Evolutionary conservation across 208 protist species (phyloP), one percentile per base, ranked within the genome.

Genomic region (Acanthamoeba royreba): DNA sequence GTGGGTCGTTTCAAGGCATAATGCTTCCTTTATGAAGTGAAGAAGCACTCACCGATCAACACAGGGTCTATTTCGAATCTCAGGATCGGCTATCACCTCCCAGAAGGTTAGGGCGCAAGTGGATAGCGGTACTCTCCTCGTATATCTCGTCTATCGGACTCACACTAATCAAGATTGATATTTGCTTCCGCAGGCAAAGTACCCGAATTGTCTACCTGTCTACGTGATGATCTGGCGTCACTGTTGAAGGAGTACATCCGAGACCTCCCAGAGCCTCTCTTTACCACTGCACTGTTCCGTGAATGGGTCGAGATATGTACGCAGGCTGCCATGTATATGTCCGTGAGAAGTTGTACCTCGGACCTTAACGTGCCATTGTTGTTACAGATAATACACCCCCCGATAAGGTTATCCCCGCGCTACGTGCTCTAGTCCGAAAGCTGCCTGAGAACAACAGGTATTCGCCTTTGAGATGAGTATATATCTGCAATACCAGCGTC

Each of bases 241-340:
- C 46, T 92, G 25, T 42, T 92, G 7, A 92, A 92, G 63, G 87
- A 92, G 87, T 92, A 92, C 45, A 79, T 92, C 25, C 52, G 87
- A 3, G 87, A 92, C 25, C 61, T 92, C 58, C 87, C 87, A 13
- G 87, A 92, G 46, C 87, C 87, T 0, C 52, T 92, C 63, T 92
- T 92, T 43, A 92, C 87, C 42, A 40, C 46, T 19, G 61, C 53
- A 2, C 61, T 92, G 31, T 69, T 79, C 28, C 25, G 33, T 19
- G 33, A 92, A 43, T 92, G 87, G 87, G 63, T 92, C 42, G 61
- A 69, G 7, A 33, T 58, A 38, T 69, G 87, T 92, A 79, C 35
- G 42, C 31, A 2, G n/a, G n/a, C n/a, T n/a, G n/a, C n/a, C n/a
- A n/a, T n/a, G n/a, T n/a, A n/a, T n/a, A n/a, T n/a, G n/a, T n/a